Conservation (phyloP, 2,329 filamentous ascomycete genomes). For the Fusarium brachygibbosum region DNA sequence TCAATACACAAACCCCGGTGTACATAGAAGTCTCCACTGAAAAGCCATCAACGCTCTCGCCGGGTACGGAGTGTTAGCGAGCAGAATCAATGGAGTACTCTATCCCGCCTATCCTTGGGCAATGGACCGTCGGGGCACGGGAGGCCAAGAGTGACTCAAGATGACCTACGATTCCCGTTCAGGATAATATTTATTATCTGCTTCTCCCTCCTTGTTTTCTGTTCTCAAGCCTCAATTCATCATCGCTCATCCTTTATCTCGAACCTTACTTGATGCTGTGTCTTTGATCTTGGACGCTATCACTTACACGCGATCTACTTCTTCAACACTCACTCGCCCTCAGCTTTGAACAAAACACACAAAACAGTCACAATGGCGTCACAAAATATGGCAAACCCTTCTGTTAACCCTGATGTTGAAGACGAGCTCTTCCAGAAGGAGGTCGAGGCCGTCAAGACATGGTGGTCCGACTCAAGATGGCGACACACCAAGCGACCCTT, state of each 20-base stretch:
- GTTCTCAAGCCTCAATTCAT: constrained; percentile 10
- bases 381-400: constrained; percentile 72
- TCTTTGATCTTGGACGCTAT: constrained; percentile 3
- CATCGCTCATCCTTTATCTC: constrained; percentile 7
- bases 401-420: constrained; percentile 69
- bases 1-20: constrained; percentile 24
- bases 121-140: constrained; percentile 38
- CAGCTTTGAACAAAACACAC: constrained; percentile 2
- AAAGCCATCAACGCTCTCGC: constrained; percentile 12
- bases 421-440: constrained; percentile 82
- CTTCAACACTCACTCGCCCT: constrained; percentile 1
- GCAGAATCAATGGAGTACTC: constrained; percentile 19
- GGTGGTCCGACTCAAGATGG: constrained; percentile 96
- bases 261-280: constrained; percentile 13
- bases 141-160: constrained; percentile 39
- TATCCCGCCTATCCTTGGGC: constrained; percentile 30
- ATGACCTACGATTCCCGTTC: constrained; percentile 37
- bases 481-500: constrained; percentile 91
- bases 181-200: constrained; percentile 45
- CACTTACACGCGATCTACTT: constrained; percentile 26
- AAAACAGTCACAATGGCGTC: constrained; percentile 63
- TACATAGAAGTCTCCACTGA: constrained; percentile 5
- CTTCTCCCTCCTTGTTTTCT: constrained; percentile 27
- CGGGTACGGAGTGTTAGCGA: constrained; percentile 34
- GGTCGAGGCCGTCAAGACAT: constrained; percentile 88